Evolutionary conservation across 768 basidiomycete species (phyloP), one percentile per base, ranked within the genome.

Genomic region (Serendipita sp.): DNA sequence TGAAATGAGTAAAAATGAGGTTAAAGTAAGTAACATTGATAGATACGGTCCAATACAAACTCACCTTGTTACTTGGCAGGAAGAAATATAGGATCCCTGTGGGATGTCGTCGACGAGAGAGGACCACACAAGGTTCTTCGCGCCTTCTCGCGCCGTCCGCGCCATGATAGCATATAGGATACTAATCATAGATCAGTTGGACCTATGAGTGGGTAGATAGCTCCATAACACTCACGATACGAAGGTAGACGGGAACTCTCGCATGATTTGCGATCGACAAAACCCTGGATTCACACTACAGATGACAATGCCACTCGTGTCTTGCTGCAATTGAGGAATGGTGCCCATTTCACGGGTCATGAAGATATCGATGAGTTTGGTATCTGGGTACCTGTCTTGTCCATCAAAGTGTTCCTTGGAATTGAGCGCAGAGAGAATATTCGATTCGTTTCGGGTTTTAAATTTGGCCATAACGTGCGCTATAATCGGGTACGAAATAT

Each of bases 231-330:
- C 55, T 60, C 18, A 36, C 33, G 55, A 10, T 29, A 4, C 10
- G 55, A 60, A 10, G 16, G 31, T 37, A n/a, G 55, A 10, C 8
- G 5, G 5, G 29, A n/a, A 27, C n/a, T 66, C 44, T 6, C 65
- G n/a, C 45, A 50, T 16, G 27, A 66, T 46, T 48, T 63, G 29
- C 16, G 65, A 63, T 11, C 62, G 62, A 46, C 65, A 66, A 27
- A 66, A 63, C 3, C 65, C 65, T 6, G 65, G 65, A 55, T 66
- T 66, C 44, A 63, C 23, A 29, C 34, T 52, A 46, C 62, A 45
- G n/a, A 63, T 55, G 34, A 62, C 62, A 34, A 66, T 27, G 40
- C 23, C 44, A 10, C n/a, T 63, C 5, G 31, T 8, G 10, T 62
- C 58, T 27, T 8, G 34, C n/a, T 23, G 33, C 36, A 44, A 44